Percentiles rank a stretch among this genome's conserved stretches.
phyloP scores from a whole-genome alignment of 495 filamentous ascomycete species.

The Tuber magnatum region DNA sequence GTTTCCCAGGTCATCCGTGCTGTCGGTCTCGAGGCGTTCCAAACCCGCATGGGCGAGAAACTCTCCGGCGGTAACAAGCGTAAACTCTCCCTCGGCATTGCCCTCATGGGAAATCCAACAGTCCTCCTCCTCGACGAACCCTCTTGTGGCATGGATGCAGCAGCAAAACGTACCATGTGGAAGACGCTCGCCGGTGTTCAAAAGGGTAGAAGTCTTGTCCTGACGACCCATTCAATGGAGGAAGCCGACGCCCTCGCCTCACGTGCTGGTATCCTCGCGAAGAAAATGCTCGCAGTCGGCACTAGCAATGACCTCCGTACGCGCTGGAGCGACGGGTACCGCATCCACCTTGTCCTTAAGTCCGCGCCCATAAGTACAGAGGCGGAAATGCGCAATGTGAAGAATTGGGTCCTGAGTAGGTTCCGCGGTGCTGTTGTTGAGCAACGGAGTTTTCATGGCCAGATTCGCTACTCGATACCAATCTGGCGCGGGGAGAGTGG shows the following conservation, averaged over 20 bases:
- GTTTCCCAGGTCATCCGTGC: constrained; percentile 54
- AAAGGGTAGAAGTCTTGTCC: constrained; percentile 54
- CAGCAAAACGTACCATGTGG: constrained; percentile 71
- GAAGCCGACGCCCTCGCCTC: constrained; percentile 67
- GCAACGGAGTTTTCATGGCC: constrained; percentile 69
- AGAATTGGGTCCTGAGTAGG: constrained; percentile 52
- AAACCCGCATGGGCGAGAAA: constrained; percentile 55
- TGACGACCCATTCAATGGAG: constrained; percentile 77
- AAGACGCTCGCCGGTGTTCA: constrained; percentile 55
- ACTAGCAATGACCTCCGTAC: constrained; percentile 53
- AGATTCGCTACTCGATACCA: constrained; percentile 70
- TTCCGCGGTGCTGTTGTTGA: constrained; percentile 60
- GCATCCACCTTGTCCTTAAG: constrained; percentile 66
- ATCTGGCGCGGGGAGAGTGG: constrained; percentile 35
- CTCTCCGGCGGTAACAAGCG: constrained; percentile 68
- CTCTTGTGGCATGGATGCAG: constrained; percentile 62
- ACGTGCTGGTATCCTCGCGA: constrained; percentile 64
- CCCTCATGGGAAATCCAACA: constrained; percentile 66
- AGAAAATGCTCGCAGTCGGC: constrained; percentile 63
- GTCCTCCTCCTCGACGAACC: constrained; percentile 69
- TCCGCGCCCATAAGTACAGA: constrained; percentile 61
- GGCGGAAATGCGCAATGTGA: constrained; percentile 58
- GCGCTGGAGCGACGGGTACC: constrained; percentile 55
- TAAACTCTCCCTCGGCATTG: constrained; percentile 66
- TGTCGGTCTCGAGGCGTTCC: constrained; percentile 55